Evolutionary conservation across 164 flowering plant genomes (phyloP), one percentile per base, ranked within the genome.

Genomic region (Sedum album): DNA sequence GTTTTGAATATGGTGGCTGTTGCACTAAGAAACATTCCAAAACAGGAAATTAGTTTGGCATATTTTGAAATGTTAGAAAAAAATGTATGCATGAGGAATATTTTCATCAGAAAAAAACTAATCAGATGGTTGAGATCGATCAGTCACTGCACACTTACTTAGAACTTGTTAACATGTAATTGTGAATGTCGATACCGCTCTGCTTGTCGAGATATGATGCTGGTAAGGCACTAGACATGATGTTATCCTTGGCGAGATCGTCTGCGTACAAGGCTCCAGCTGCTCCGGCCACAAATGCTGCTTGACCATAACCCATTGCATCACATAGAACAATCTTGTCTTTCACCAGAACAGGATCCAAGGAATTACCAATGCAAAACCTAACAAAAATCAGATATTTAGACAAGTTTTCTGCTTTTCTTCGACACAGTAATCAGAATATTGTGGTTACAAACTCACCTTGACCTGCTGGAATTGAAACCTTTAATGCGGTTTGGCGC

Each of bases 281-380:
- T n/a, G n/a, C n/a, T n/a, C n/a, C n/a, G n/a, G n/a, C n/a, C n/a
- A 9, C 0, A 2, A 77, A 38, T 9, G 73, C 25, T 9, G 23
- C 49, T 0, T 3, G 30, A 15, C 73, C 80, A 0, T 0, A 13
- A 0, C 30, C 4, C 64, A 2, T 0, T 0, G 41, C 6, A 38
- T 84, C 89, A 51, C 90, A 88, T 0, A 88, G 33, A 33, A 88
- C 79, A 39, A 88, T 85, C 68, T 79, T 86, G 0, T 86, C 90
- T 36, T 70, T 76, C 55, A 85, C 85, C 51, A 71, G 13, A 20
- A 21, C 72, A 1, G 28, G 18, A 42, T 88, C 78, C 70, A 88
- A 63, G 3, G 87, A 76, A 31, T 60, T 42, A 0, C 13, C 5
- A 0, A 0, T 0, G 68, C 92, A 87, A 31, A 48, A 71, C 76